These are phyloP conservation scores for Capsicum baccatum DNA, from an alignment of 257 asterid genomes.

Conservation along the genomic window DNA sequence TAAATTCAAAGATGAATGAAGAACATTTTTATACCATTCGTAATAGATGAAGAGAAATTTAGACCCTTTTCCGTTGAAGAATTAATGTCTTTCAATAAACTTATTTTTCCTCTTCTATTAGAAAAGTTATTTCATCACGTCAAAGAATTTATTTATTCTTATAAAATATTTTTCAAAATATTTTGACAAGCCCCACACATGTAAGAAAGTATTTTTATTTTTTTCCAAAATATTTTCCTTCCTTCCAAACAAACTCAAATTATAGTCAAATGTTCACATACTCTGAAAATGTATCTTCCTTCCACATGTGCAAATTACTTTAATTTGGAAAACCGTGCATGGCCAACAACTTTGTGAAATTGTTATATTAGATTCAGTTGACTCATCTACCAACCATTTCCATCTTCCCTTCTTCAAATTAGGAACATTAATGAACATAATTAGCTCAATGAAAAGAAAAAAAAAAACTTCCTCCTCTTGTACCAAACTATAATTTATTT, in stretches of 20 bases:
- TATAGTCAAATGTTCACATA: not conserved
- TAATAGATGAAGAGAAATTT: too few species aligned
- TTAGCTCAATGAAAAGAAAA: not conserved
- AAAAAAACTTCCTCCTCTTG: not conserved
- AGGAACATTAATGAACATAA: not conserved
- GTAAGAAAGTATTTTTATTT: too few species aligned
- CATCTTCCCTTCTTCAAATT: not conserved
- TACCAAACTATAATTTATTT: too few species aligned
- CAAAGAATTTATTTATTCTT: too few species aligned
- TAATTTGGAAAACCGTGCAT: conserved; percentile 1
- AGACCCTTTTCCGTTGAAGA: too few species aligned
- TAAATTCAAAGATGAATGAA: too few species aligned
- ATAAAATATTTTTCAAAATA: too few species aligned
- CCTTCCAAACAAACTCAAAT: not conserved
- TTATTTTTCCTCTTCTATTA: too few species aligned
- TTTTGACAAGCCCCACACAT: too few species aligned
- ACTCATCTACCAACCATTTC: not conserved
- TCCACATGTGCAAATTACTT: not conserved
- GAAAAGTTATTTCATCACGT: too few species aligned
- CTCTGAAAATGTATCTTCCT: not conserved
- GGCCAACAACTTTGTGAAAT: not conserved
- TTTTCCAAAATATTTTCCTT: not conserved
- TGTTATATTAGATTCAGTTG: not conserved
- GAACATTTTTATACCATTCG: too few species aligned
- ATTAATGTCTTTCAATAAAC: too few species aligned